A percentile compares a stretch with the other conserved stretches of the same genome.
These are phyloP conservation scores for Ogataea pilisensis DNA, from an alignment of 805 yeast genomes.

Conservation along the genomic window DNA sequence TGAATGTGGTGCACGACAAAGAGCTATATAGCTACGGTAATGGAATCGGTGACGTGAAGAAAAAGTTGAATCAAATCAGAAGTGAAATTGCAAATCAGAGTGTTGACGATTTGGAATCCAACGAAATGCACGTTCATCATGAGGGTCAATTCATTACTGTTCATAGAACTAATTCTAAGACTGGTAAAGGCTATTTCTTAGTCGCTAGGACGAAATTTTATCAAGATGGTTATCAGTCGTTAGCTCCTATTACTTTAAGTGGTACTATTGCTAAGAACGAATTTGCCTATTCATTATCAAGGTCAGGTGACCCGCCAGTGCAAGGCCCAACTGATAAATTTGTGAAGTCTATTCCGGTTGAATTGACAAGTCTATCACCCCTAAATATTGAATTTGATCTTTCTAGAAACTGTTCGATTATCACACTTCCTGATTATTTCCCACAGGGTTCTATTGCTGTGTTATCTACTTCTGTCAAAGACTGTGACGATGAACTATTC, in stretches of 20 bases:
- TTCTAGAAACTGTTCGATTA: constrained; percentile 41
- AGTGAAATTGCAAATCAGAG: constrained; percentile 50
- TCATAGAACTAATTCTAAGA: constrained; percentile 76
- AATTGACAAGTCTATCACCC: constrained; percentile 47
- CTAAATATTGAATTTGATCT: constrained; percentile 46
- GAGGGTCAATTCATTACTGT: constrained; percentile 90
- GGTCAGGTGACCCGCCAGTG: constrained; percentile 46
- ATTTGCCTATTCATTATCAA: constrained; percentile 54
- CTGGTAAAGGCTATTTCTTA: constrained; percentile 86
- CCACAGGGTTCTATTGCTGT: constrained; percentile 92
- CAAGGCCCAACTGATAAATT: constrained; percentile 33
- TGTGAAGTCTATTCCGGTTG: constrained; percentile 64
- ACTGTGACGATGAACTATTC: constrained; percentile 64
- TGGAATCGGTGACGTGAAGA: constrained; percentile 79
- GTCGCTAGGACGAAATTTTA: constrained; percentile 81
- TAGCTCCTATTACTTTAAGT: constrained; percentile 53
- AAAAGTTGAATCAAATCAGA: constrained; percentile 54
- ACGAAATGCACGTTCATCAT: constrained; percentile 92
- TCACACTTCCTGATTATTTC: constrained; percentile 58
- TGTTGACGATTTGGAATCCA: constrained; percentile 50
- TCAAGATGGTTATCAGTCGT: constrained; percentile 42
- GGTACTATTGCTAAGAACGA: constrained; percentile 58
- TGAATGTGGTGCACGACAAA: constrained; percentile 76
- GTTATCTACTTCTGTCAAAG: constrained; percentile 62
- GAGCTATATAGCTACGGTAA: constrained; percentile 52